Conservation (phyloP, 1,284 basidiomycete species). For the Ceratobasidium sp. region DNA sequence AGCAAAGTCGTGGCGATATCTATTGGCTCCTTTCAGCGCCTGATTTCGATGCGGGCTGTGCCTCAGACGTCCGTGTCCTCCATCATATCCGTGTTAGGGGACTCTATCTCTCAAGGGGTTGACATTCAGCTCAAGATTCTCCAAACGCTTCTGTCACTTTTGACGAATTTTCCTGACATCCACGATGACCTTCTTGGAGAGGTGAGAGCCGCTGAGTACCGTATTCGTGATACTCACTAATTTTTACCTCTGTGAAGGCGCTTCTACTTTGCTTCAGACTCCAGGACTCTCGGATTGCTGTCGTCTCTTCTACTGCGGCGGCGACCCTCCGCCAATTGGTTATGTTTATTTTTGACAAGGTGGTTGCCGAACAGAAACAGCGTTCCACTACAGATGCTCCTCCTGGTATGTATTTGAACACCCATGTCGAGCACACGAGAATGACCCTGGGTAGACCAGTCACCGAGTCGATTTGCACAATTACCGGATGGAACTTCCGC, state of each 20-base stretch:
- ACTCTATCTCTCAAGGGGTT: constrained; percentile 91
- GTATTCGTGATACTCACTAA: background rate
- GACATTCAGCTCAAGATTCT: constrained; percentile 94
- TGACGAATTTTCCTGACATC: constrained; percentile 86
- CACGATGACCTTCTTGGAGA: constrained; percentile 85
- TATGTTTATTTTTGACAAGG: constrained; percentile 98
- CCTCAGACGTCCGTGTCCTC: constrained; percentile 81
- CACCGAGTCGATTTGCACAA: constrained; percentile 58
- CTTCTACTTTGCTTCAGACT: constrained; percentile 93
- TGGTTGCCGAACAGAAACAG: constrained; percentile 74
- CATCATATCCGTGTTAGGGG: constrained; percentile 84
- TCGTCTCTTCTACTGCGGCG: constrained; percentile 97
- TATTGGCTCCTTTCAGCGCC: constrained; percentile 89
- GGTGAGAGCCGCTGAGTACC: constrained; percentile 60
- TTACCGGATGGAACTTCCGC: constrained; percentile 75
- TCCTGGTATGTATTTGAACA: constrained; percentile 37
- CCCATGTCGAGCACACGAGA: constrained; percentile 53
- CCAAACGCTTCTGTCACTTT: constrained; percentile 88
- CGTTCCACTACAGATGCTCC: constrained; percentile 30
- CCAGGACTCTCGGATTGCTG: constrained; percentile 94
- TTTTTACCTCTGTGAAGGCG: constrained; percentile 65
- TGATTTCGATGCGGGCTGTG: constrained; percentile 89
- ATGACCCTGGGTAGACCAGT: background rate
- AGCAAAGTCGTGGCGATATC: constrained; percentile 95
- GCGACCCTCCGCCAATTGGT: constrained; percentile 96